Percentiles rank a stretch among this genome's conserved stretches.
Evolutionary conservation across 495 filamentous ascomycete species (phyloP).

Genomic region (Aspergillus baeticus): DNA sequence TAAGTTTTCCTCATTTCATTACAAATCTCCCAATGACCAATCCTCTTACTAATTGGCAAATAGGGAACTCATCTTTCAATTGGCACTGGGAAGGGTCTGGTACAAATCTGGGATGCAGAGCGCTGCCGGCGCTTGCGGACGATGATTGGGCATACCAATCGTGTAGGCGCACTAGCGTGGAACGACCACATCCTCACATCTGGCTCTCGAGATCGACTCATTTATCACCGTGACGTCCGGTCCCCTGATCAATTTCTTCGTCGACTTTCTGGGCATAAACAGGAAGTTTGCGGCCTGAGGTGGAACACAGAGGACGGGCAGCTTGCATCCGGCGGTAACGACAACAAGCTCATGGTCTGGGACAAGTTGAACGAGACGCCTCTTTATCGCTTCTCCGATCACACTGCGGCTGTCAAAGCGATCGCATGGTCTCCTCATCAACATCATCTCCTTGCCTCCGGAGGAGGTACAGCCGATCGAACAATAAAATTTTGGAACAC

Average conservation of each 20-base stretch:
- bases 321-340: constrained; percentile 94
- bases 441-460: constrained; percentile 87
- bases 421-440: constrained; percentile 99
- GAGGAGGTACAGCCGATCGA: constrained; percentile 92
- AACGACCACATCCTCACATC: constrained; percentile 97
- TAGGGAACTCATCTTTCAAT: constrained; percentile 93
- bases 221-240: constrained; percentile 93
- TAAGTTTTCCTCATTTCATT: constrained; percentile 21
- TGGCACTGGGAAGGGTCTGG: constrained; percentile 87
- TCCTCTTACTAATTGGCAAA: constrained; percentile 11
- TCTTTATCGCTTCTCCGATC: constrained; percentile 86
- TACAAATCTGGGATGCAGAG: constrained; percentile 97
- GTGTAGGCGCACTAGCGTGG: constrained; percentile 92
- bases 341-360: constrained; percentile 98
- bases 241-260: constrained; percentile 87
- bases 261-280: constrained; percentile 85
- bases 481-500: constrained; percentile 99
- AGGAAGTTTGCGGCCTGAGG: constrained; percentile 95
- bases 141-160: constrained; percentile 92
- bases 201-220: constrained; percentile 87
- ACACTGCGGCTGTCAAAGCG: constrained; percentile 94
- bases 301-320: constrained; percentile 97
- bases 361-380: constrained; percentile 87
- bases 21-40: too few relatives aligned
- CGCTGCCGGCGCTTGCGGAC: constrained; percentile 79